phyloP scores from a whole-genome alignment of 2,329 filamentous ascomycete genomes.

The Kalaharituber pfeilii region DNA sequence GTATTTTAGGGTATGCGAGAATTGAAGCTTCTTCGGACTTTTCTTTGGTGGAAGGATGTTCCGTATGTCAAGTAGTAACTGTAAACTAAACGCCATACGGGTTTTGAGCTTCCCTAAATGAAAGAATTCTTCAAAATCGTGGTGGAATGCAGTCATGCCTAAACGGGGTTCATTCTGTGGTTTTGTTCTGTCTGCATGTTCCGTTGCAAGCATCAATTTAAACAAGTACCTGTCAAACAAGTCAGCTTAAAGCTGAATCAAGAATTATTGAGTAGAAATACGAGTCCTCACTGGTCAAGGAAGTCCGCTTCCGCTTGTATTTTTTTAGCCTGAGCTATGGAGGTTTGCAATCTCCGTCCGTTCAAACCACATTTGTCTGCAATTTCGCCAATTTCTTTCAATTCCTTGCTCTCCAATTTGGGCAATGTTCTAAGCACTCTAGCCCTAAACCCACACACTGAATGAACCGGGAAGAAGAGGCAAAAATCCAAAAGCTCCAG shows the following conservation, averaged over 20 bases:
- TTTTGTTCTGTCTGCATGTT: conserved; percentile 6
- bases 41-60: conserved; percentile 2
- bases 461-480: conserved; percentile 10
- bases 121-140: conserved; percentile 5
- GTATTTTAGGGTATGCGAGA: conserved; percentile 4
- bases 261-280: neutral
- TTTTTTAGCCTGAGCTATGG: conserved; percentile 3
- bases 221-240: conserved; percentile 4
- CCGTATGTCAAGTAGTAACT: conserved; percentile 8
- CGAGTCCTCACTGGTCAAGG: conserved; percentile 3
- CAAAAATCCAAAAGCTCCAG: conserved; percentile 7
- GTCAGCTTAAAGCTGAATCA: neutral
- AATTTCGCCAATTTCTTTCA: conserved; percentile 7
- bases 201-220: conserved; percentile 8
- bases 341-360: conserved; percentile 4
- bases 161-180: conserved; percentile 4
- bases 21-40: conserved; percentile 8
- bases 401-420: conserved; percentile 3
- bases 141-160: conserved; percentile 7
- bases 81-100: conserved; percentile 7
- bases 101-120: conserved; percentile 7
- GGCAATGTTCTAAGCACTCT: conserved; percentile 7
- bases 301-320: conserved; percentile 6
- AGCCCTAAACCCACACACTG: conserved; percentile 6
- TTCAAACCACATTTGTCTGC: conserved; percentile 1